phyloP scores from a whole-genome alignment of 306 rosid species.

The Arachis stenosperma region DNA sequence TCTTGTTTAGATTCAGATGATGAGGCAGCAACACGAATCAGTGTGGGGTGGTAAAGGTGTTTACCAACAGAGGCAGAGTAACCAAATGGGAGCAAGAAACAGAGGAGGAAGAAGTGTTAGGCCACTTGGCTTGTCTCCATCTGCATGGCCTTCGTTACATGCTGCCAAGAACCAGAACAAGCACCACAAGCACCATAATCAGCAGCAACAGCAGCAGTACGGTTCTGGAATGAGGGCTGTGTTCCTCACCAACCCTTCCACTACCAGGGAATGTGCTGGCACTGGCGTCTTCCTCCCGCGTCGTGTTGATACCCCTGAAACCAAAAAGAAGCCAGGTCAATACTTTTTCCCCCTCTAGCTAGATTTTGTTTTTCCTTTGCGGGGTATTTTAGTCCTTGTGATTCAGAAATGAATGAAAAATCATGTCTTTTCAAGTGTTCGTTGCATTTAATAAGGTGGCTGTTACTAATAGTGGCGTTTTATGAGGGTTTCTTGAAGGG shows the following conservation, averaged over 20 bases:
- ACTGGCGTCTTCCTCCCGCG: conserved; percentile 96
- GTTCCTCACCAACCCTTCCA: conserved; percentile 46
- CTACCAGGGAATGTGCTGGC: conserved; percentile 63
- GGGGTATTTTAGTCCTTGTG: too few species aligned
- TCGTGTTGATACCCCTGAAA: conserved; percentile 47
- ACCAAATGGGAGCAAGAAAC: conserved; percentile 29
- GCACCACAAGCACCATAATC: neutral
- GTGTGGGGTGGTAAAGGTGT: conserved; percentile 37
- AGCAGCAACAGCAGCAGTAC: conserved; percentile 35
- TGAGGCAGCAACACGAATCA: conserved; percentile 58
- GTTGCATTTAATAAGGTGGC: conserved; percentile 8
- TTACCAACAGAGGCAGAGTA: conserved; percentile 40
- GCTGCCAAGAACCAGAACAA: conserved; percentile 41
- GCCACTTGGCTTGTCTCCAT: conserved; percentile 51
- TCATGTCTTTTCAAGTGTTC: neutral
- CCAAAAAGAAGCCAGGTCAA: conserved; percentile 63
- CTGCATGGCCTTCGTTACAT: conserved; percentile 79
- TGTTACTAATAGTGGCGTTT: conserved; percentile 1
- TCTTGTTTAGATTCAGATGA: conserved; percentile 50
- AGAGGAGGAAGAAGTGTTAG: conserved; percentile 45
- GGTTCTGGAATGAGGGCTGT: conserved; percentile 63
- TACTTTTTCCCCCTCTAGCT: neutral
- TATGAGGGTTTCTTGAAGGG: neutral
- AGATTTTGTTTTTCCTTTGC: too few species aligned
- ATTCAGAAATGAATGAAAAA: too few species aligned